Conservation (phyloP, 1,139 yeast species). For the Entelexis sorbosivorans region DNA sequence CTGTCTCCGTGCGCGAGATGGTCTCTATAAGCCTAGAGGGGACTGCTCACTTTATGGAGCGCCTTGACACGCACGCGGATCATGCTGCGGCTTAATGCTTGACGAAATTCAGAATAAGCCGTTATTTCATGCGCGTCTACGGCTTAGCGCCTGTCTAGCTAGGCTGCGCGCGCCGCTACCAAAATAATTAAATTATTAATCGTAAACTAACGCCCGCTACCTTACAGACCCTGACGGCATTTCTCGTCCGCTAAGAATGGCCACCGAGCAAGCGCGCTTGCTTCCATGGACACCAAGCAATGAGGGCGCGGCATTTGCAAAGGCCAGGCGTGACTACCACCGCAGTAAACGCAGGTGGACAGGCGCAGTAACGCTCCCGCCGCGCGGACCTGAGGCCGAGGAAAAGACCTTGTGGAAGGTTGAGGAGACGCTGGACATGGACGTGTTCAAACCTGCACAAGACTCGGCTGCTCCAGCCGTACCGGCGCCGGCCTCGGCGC, state of each 20-base stretch:
- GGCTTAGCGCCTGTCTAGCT: no score
- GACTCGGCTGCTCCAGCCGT: not conserved
- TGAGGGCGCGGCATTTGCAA: not conserved
- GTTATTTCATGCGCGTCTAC: no score
- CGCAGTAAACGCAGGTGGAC: not conserved
- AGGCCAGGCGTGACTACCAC: not conserved
- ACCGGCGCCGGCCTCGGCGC: not conserved
- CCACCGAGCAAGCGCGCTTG: not conserved
- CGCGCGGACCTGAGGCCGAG: not conserved
- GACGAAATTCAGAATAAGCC: no score
- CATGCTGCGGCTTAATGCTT: no score
- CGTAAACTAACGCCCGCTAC: no score
- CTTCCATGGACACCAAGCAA: not conserved
- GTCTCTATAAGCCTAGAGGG: not conserved
- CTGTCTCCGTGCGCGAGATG: not conserved
- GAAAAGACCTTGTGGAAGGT: not conserved
- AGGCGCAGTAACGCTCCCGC: not conserved
- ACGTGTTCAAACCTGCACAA: not conserved
- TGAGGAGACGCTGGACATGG: not conserved
- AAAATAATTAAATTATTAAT: no score
- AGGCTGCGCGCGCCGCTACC: no score
- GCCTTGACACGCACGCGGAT: no score
- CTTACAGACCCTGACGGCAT: no score
- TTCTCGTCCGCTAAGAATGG: not conserved
- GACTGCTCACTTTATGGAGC: not conserved